These are phyloP conservation scores for Talaromyces trachyspermus DNA, from an alignment of 495 filamentous ascomycete species.

Conservation along the genomic window DNA sequence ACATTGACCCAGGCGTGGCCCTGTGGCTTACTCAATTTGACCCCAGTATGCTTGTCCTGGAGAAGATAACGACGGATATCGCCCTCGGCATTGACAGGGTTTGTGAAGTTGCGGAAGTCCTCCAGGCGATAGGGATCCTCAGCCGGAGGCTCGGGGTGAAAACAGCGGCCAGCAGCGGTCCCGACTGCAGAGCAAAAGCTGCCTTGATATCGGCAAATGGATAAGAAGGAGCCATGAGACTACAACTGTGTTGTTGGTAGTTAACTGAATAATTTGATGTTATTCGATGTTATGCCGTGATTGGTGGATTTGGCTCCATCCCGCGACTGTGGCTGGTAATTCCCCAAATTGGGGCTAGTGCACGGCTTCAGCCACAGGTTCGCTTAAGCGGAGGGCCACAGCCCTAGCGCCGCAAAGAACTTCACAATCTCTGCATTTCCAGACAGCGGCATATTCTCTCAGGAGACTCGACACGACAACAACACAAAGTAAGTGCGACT, in stretches of 20 bases:
- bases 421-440: constrained; percentile 42
- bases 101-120: constrained; percentile 52
- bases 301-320: constrained; percentile 1
- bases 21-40: constrained; percentile 54
- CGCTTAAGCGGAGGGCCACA: constrained; percentile 43
- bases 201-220: constrained; percentile 54
- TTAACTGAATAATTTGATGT: neutral
- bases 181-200: constrained; percentile 48
- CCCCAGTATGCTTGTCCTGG: constrained; percentile 37
- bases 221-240: constrained; percentile 56
- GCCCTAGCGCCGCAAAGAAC: constrained; percentile 40
- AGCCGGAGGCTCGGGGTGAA: constrained; percentile 57
- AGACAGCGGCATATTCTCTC: constrained; percentile 26
- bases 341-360: constrained; percentile 22
- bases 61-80: constrained; percentile 59
- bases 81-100: constrained; percentile 49
- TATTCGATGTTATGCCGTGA: constrained; percentile 2
- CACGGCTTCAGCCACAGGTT: constrained; percentile 21
- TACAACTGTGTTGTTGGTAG: neutral
- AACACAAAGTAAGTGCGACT: constrained; percentile 46
- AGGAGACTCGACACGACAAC: constrained; percentile 46
- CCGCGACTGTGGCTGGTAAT: constrained; percentile 11
- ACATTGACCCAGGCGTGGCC: constrained; percentile 73
- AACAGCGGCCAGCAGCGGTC: constrained; percentile 59
- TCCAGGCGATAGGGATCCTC: constrained; percentile 50